Conservation (phyloP, 306 rosid genomes). For the cucumber (Cucumis sativus) region Cucumber_9930_V3 NC_026660.2:29869501-29870000, state of each 20-base stretch:
- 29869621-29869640: too few species aligned
- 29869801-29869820: too few species aligned
- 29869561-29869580: too few species aligned
- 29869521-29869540: too few species aligned
- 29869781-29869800: background rate
- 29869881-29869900: too few species aligned
- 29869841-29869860: background rate
- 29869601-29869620: too few species aligned
- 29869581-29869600: too few species aligned
- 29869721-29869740: background rate
- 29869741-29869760: background rate
- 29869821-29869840: background rate
- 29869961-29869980: background rate
- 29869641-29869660: too few species aligned
- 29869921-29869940: background rate
- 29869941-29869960: background rate
- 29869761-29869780: background rate
- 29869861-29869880: too few species aligned
- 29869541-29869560: too few species aligned
- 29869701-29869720: background rate
- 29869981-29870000: background rate
- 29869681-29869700: background rate
- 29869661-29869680: background rate
- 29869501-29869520: too few species aligned
- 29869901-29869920: too few species aligned